A percentile compares a stretch with the other conserved stretches of the same genome.
phyloP scores from a whole-genome alignment of 2,329 filamentous ascomycete species.

The Pyricularia sp. region DNA sequence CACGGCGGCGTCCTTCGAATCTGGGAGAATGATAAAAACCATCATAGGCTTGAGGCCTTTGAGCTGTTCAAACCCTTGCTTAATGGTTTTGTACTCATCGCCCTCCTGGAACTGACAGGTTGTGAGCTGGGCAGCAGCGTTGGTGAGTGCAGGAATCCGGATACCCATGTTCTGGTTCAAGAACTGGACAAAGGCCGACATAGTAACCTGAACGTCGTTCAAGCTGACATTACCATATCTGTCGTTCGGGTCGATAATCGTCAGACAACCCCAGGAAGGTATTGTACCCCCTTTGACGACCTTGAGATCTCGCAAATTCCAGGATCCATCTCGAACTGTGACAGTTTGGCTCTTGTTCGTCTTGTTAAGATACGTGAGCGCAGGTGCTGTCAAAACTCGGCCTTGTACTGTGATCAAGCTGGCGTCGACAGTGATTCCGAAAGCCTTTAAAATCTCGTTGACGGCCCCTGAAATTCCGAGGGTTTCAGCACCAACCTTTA shows the following conservation, averaged over 20 bases:
- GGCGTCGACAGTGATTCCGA: conserved; percentile 53
- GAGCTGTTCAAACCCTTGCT: background rate
- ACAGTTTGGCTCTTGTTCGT: conserved; percentile 13
- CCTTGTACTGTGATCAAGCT: conserved; percentile 63
- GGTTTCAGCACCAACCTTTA: conserved; percentile 42
- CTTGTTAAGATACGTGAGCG: conserved; percentile 43
- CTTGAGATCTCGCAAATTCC: conserved; percentile 56
- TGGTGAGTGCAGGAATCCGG: conserved; percentile 10
- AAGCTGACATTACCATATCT: background rate
- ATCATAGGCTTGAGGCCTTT: conserved; percentile 7
- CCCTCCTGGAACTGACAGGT: conserved; percentile 8
- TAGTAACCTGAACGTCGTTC: conserved; percentile 9
- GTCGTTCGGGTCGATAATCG: conserved; percentile 1
- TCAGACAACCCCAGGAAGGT: conserved; percentile 42
- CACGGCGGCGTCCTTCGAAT: conserved; percentile 32
- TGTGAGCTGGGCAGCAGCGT: background rate
- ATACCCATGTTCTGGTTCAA: conserved; percentile 30
- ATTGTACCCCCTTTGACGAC: conserved; percentile 46
- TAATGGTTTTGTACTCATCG: conserved; percentile 6
- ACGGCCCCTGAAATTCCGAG: conserved; percentile 42
- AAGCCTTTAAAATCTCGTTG: conserved; percentile 37
- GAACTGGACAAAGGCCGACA: conserved; percentile 26
- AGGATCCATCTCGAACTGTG: conserved; percentile 43
- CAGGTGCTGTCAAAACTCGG: conserved; percentile 55
- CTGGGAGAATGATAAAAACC: conserved; percentile 51